Conservation (phyloP, 257 asterid genomes). For the Schizonepeta tenuifolia region DNA sequence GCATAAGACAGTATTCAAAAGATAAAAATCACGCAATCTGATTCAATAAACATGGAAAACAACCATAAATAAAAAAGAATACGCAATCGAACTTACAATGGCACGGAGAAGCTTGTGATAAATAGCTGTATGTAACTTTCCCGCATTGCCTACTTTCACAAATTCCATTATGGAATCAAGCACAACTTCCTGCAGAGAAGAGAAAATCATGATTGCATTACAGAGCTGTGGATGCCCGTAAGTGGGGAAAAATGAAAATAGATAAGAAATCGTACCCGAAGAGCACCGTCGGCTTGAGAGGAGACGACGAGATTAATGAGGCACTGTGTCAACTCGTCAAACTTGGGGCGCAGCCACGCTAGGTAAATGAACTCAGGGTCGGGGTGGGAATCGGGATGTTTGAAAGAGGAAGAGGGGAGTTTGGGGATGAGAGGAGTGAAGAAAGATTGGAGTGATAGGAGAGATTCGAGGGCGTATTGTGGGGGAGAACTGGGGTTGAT, state of each 20-base stretch:
- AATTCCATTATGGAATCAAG: conserved; percentile 86
- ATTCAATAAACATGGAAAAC: conserved; percentile 17
- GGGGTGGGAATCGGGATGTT: conserved; percentile 32
- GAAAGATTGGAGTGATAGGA: conserved; percentile 83
- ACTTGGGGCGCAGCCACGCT: conserved; percentile 81
- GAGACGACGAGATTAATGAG: conserved; percentile 54
- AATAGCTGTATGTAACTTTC: conserved; percentile 75
- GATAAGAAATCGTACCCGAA: conserved; percentile 47
- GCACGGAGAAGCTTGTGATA: conserved; percentile 71
- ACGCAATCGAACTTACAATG: conserved; percentile 53
- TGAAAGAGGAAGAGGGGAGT: conserved; percentile 49
- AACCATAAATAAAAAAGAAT: neutral
- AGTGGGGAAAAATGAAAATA: neutral
- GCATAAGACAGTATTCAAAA: conserved; percentile 4
- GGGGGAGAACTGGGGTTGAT: conserved; percentile 59
- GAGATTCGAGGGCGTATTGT: conserved; percentile 63
- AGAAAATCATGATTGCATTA: neutral
- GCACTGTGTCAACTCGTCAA: conserved; percentile 54
- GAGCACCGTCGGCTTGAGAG: conserved; percentile 50
- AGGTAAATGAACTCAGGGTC: conserved; percentile 56
- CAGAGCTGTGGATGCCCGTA: neutral
- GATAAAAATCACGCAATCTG: neutral
- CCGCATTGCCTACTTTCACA: conserved; percentile 81
- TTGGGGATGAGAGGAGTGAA: conserved; percentile 74
- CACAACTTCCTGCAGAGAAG: conserved; percentile 64